Conservation (phyloP, 225 moss, liverwort and hornwort species). For the Physcomitrellopsis africana region DNA sequence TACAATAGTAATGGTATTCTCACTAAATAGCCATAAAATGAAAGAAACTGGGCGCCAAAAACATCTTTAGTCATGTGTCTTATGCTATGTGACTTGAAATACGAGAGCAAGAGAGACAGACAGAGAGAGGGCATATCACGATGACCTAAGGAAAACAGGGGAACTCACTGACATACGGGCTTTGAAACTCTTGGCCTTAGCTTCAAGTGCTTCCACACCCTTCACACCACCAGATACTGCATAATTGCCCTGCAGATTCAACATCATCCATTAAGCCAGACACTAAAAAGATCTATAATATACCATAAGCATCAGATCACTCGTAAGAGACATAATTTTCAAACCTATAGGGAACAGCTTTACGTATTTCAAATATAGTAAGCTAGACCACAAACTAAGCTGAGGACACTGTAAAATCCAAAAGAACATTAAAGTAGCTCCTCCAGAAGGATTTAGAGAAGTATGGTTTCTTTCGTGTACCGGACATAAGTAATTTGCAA, state of each 20-base stretch:
- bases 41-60: conserved; percentile 8
- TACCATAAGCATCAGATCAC: conserved; percentile 12
- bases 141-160: conserved; percentile 8
- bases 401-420: conserved; percentile 16
- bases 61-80: neutral
- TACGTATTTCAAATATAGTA: conserved; percentile 15
- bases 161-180: conserved; percentile 94
- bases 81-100: neutral
- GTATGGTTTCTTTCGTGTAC: conserved; percentile 41
- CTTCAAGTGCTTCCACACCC: conserved; percentile 91
- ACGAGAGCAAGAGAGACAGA: conserved; percentile 2
- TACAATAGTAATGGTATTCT: no score
- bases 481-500: conserved; percentile 93
- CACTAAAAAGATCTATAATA: conserved; percentile 11
- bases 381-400: conserved; percentile 10
- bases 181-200: conserved; percentile 96
- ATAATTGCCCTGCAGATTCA: conserved; percentile 80
- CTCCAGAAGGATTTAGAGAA: conserved; percentile 4
- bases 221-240: conserved; percentile 98
- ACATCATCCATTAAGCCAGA: conserved; percentile 24
- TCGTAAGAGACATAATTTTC: conserved; percentile 2
- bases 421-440: neutral
- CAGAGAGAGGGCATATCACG: conserved; percentile 12
- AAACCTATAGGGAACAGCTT: neutral
- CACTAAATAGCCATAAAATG: conserved; percentile 4